These are phyloP conservation scores for Beauveria varroae DNA, from an alignment of 2,329 filamentous ascomycete genomes.

Conservation along the genomic window DNA sequence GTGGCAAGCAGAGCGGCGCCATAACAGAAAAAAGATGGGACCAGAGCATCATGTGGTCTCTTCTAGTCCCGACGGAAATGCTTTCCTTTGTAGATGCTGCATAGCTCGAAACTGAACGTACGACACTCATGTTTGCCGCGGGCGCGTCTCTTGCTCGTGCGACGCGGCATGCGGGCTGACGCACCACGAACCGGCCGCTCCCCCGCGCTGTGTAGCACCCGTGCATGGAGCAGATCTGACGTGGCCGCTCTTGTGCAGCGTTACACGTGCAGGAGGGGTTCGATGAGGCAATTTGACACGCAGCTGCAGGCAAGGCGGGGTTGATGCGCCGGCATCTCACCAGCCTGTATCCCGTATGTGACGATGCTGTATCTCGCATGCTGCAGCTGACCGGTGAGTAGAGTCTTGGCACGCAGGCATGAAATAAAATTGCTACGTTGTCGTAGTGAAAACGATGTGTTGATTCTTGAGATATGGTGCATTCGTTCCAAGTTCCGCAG, in stretches of 20 bases:
- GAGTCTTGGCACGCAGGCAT: not conserved
- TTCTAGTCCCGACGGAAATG: not conserved
- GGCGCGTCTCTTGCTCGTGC: not conserved
- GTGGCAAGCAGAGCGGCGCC: too few species aligned
- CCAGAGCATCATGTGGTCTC: not conserved
- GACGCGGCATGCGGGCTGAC: constrained; percentile 3
- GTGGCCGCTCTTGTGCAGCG: not conserved
- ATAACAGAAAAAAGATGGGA: too few species aligned
- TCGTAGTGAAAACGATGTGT: not conserved
- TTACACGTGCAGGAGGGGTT: not conserved
- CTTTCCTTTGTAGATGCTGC: not conserved
- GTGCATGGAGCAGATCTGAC: constrained; percentile 5
- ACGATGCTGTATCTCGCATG: not conserved
- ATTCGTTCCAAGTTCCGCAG: too few species aligned
- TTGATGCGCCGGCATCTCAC: not conserved
- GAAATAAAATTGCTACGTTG: not conserved
- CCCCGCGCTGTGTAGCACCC: constrained; percentile 5
- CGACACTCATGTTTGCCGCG: not conserved
- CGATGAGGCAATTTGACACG: not conserved
- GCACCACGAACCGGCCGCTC: not conserved
- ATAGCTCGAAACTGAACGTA: not conserved
- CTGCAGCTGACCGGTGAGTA: not conserved
- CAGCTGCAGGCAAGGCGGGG: not conserved
- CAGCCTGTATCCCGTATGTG: not conserved
- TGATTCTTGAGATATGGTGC: too few species aligned